A percentile compares a stretch with the other conserved stretches of the same genome.
These are phyloP conservation scores for Aurifilum marmelostoma DNA, from an alignment of 2,329 filamentous ascomycete genomes.

Conservation along the genomic window DNA sequence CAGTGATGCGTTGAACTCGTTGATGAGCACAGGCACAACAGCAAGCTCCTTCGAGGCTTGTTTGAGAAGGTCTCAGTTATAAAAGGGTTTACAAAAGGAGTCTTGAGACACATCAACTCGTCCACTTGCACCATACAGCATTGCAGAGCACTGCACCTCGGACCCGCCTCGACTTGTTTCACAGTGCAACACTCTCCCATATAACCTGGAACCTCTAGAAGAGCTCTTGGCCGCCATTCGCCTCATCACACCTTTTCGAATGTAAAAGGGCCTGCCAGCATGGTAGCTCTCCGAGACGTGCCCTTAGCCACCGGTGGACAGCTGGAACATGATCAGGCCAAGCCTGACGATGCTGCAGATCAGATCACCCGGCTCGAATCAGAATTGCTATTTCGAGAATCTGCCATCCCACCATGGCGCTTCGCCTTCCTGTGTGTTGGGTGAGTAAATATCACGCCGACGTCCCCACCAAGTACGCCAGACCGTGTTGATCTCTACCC, in stretches of 20 bases:
- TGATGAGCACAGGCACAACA: conserved; percentile 2
- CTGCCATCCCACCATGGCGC: conserved; percentile 36
- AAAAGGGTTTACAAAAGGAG: background rate
- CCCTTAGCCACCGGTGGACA: background rate
- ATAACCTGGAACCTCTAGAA: conserved; percentile 20
- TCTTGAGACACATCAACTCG: conserved; percentile 12
- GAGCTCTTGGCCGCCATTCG: conserved; percentile 9
- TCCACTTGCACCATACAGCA: background rate
- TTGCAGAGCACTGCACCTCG: background rate
- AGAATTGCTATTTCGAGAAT: conserved; percentile 21
- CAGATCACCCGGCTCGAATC: background rate
- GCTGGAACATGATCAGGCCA: background rate
- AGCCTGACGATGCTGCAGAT: background rate
- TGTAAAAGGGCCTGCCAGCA: conserved; percentile 4
- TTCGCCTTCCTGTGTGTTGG: conserved; percentile 42
- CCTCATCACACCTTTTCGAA: background rate
- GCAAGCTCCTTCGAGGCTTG: conserved; percentile 10
- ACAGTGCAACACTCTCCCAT: conserved; percentile 22
- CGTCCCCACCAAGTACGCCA: background rate
- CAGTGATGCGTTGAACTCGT: background rate
- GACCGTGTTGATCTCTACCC: background rate
- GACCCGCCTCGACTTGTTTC: conserved; percentile 11
- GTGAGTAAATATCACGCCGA: conserved; percentile 31
- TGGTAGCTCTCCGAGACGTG: conserved; percentile 9
- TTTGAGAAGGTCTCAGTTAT: conserved; percentile 22